Evolutionary conservation across 1,284 basidiomycete species (phyloP).

Genomic region (Austroboletus niveus): DNA sequence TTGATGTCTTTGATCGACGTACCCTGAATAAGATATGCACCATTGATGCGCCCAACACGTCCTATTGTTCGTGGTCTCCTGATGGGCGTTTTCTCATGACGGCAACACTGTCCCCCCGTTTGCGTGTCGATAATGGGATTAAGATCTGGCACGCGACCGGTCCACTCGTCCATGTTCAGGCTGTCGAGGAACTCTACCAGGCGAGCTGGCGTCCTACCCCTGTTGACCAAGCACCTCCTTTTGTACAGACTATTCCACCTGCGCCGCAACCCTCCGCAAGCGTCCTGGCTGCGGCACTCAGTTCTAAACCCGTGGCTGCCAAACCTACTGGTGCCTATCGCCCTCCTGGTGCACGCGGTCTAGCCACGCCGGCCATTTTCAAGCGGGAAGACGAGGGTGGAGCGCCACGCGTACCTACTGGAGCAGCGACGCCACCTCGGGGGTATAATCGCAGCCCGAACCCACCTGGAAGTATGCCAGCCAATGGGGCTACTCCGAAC

Average conservation of each 20-base stretch:
- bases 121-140: conserved; percentile 96
- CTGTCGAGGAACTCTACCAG: conserved; percentile 86
- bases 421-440: conserved; percentile 50
- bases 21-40: conserved; percentile 80
- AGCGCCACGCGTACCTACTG: conserved; percentile 44
- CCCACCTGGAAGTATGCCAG: conserved; percentile 21
- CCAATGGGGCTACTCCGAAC: conserved; percentile 29
- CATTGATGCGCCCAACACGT: conserved; percentile 93
- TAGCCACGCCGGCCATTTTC: conserved; percentile 81
- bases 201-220: conserved; percentile 79
- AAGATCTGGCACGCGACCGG: conserved; percentile 96
- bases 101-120: conserved; percentile 88
- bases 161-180: conserved; percentile 76
- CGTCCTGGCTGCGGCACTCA: conserved; percentile 43
- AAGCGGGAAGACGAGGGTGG: conserved; percentile 87
- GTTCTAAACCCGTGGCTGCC: conserved; percentile 34
- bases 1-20: conserved; percentile 90
- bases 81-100: conserved; percentile 93
- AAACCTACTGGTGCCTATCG: conserved; percentile 84
- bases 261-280: conserved; percentile 72
- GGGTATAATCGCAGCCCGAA: conserved; percentile 38
- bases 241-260: conserved; percentile 71
- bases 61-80: conserved; percentile 93
- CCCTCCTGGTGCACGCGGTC: conserved; percentile 88
- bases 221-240: conserved; percentile 63